phyloP scores from a whole-genome alignment of 2,329 filamentous ascomycete genomes.

The Clonostachys sp. region DNA sequence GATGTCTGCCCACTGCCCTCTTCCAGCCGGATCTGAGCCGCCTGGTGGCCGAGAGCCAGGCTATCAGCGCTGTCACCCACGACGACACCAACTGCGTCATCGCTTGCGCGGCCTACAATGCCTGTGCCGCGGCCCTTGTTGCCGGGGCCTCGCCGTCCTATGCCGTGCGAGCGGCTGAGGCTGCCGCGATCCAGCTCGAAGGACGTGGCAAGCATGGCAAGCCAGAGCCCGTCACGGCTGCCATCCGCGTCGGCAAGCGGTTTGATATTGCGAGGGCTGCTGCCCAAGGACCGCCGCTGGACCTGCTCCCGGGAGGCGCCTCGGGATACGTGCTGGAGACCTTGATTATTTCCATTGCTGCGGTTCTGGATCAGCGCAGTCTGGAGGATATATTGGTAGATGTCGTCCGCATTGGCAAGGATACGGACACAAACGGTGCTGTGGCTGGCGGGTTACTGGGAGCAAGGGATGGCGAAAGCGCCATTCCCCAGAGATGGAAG shows the following conservation, averaged over 20 bases:
- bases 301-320: slow-evolving; percentile 16
- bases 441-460: slow-evolving; percentile 39
- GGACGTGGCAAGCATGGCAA: neutral
- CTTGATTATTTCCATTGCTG: slow-evolving; percentile 31
- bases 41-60: slow-evolving; percentile 21
- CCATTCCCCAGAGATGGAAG: slow-evolving; percentile 34
- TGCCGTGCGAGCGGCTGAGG: slow-evolving; percentile 20
- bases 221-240: slow-evolving; percentile 9
- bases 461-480: slow-evolving; percentile 33
- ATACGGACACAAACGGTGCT: slow-evolving; percentile 41
- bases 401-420: slow-evolving; percentile 35
- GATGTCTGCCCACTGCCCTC: slow-evolving; percentile 37
- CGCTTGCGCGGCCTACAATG: slow-evolving; percentile 33
- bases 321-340: slow-evolving; percentile 38
- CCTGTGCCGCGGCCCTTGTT: slow-evolving; percentile 25
- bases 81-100: slow-evolving; percentile 25
- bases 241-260: slow-evolving; percentile 18
- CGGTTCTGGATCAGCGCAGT: slow-evolving; percentile 28
- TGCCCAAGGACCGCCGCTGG: slow-evolving; percentile 15
- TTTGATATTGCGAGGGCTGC: slow-evolving; percentile 20
- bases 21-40: slow-evolving; percentile 21
- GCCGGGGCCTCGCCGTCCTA: slow-evolving; percentile 9
- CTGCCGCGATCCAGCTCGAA: slow-evolving; percentile 13
- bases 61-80: slow-evolving; percentile 32
- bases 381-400: slow-evolving; percentile 39